Conservation (phyloP, 75 land plant genomes). For the Pinus albicaulis region DNA sequence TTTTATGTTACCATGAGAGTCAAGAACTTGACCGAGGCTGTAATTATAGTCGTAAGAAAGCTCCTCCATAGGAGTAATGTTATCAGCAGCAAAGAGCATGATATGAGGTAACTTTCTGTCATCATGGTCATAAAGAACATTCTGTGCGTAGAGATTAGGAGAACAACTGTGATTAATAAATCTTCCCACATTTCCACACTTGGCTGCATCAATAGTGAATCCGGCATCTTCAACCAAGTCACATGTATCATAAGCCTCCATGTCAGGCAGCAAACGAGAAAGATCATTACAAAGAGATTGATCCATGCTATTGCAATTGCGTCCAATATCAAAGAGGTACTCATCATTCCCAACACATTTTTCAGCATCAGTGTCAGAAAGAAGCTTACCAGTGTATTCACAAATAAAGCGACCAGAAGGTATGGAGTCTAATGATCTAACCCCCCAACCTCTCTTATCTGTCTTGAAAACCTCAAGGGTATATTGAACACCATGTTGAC, state of each 20-base stretch:
- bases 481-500: constrained; percentile 11
- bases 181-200: constrained; percentile 43
- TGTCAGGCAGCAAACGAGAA: constrained; percentile 21
- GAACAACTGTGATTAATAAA: constrained; percentile 66
- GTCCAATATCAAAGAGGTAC: constrained; percentile 39
- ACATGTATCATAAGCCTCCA: neutral
- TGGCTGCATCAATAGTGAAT: constrained; percentile 53
- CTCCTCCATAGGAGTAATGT: constrained; percentile 60
- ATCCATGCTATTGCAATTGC: constrained; percentile 32
- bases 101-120: constrained; percentile 58
- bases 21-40: constrained; percentile 43
- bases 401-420: constrained; percentile 15
- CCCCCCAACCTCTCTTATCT: constrained; percentile 25
- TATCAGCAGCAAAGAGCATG: constrained; percentile 45
- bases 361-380: constrained; percentile 24
- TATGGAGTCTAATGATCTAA: constrained; percentile 16
- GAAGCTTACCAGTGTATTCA: constrained; percentile 24
- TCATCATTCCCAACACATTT: constrained; percentile 7
- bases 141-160: constrained; percentile 61
- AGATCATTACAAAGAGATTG: constrained; percentile 33
- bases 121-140: constrained; percentile 65
- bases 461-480: constrained; percentile 26
- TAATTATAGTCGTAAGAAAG: constrained; percentile 61
- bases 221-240: constrained; percentile 36
- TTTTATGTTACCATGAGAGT: constrained; percentile 38